Conservation (phyloP, 352 stramenopile genomes). For the Phytopythium ostracodes region DNA sequence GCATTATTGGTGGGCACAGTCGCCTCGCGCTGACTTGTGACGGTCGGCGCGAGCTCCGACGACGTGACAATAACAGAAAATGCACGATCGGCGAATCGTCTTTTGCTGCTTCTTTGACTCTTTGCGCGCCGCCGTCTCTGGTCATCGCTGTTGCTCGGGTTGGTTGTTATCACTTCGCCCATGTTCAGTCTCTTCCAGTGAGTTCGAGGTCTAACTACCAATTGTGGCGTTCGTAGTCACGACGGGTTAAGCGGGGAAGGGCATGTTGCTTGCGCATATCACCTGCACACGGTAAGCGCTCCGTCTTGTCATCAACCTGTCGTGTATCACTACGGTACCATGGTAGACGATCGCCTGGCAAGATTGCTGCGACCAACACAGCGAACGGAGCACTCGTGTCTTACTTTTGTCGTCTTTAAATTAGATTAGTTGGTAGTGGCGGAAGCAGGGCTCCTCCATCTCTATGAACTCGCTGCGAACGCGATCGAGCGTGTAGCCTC, state of each 20-base stretch:
- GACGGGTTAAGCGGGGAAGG: too few relatives aligned
- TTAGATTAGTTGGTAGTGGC: neutral
- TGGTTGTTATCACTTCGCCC: too few relatives aligned
- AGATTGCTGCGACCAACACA: too few relatives aligned
- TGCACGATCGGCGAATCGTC: constrained; percentile 10
- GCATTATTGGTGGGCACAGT: constrained; percentile 7
- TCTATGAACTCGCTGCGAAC: constrained; percentile 2
- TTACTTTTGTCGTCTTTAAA: neutral
- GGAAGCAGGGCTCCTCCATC: neutral
- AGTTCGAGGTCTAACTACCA: too few relatives aligned
- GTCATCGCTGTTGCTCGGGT: too few relatives aligned
- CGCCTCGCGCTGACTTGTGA: constrained; percentile 6
- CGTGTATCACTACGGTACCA: too few relatives aligned
- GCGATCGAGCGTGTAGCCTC: neutral
- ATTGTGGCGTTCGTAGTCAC: too few relatives aligned
- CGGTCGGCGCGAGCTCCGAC: constrained; percentile 7
- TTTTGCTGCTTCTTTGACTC: constrained; percentile 7
- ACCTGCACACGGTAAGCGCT: too few relatives aligned
- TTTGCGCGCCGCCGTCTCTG: neutral
- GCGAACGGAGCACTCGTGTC: neutral
- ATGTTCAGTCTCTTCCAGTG: too few relatives aligned
- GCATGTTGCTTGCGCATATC: too few relatives aligned
- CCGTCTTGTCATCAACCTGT: too few relatives aligned
- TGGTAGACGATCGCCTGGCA: too few relatives aligned
- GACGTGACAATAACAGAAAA: constrained; percentile 7